Conservation (phyloP, 306 rosid species). For the Begonia peltatifolia region DNA sequence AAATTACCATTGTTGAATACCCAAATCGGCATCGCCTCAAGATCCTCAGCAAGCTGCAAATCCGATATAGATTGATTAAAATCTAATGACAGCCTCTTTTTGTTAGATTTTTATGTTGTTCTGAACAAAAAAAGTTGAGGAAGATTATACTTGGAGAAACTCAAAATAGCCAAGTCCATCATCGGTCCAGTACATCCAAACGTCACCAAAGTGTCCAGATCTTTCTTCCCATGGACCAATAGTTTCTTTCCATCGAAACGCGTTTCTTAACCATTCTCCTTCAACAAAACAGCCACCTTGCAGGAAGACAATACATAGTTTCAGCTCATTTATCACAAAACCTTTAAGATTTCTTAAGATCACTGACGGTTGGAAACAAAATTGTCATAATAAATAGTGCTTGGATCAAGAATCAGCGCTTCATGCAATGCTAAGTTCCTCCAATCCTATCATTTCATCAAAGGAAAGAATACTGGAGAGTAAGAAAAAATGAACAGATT, state of each 20-base stretch:
- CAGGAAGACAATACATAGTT: too few relatives aligned
- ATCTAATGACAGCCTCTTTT: too few relatives aligned
- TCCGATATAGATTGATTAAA: not conserved
- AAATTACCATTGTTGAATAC: constrained; percentile 83
- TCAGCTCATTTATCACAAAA: too few relatives aligned
- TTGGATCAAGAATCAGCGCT: too few relatives aligned
- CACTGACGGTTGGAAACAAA: too few relatives aligned
- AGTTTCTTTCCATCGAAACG: constrained; percentile 84
- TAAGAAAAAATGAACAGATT: not conserved
- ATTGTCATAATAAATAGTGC: too few relatives aligned
- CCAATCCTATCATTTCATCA: too few relatives aligned
- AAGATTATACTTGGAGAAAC: constrained; percentile 66
- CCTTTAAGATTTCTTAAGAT: too few relatives aligned
- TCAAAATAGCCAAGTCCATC: constrained; percentile 93
- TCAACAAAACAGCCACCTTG: constrained; percentile 92
- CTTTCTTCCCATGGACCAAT: constrained; percentile 96
- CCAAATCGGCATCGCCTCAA: constrained; percentile 72
- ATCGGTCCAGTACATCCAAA: constrained; percentile 98
- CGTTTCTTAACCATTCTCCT: constrained; percentile 92
- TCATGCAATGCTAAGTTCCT: too few relatives aligned
- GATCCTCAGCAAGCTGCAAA: constrained; percentile 80
- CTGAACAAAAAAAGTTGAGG: constrained; percentile 1
- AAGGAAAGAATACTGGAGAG: not conserved
- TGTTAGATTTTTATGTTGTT: not conserved
- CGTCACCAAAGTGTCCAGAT: constrained; percentile 98